Evolutionary conservation across 1,284 basidiomycete genomes (phyloP).

Genomic region (Lentinula novae-zelandiae): DNA sequence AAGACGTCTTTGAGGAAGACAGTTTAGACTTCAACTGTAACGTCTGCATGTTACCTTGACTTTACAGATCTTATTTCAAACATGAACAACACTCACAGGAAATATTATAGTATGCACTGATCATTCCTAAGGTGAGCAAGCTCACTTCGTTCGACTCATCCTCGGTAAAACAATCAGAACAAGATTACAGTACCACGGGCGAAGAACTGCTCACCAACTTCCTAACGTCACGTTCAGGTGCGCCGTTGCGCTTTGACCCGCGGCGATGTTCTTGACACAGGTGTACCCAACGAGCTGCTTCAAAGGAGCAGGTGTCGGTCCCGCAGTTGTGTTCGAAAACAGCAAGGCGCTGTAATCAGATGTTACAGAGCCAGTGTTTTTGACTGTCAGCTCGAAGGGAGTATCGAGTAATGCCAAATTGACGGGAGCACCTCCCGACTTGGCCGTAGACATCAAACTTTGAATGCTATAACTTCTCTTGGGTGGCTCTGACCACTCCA

Average conservation of each 20-base stretch:
- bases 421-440: conserved; percentile 22
- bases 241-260: conserved; percentile 33
- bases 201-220: conserved; percentile 20
- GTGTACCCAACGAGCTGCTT: conserved; percentile 50
- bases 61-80: too few relatives aligned
- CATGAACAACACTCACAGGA: too few relatives aligned
- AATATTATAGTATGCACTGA: too few relatives aligned
- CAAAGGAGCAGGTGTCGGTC: conserved; percentile 47
- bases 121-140: too few relatives aligned
- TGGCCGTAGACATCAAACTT: conserved; percentile 28
- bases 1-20: too few relatives aligned
- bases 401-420: conserved; percentile 47
- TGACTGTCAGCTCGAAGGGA: conserved; percentile 39
- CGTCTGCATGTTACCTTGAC: too few relatives aligned
- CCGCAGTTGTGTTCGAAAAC: conserved; percentile 44
- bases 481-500: conserved; percentile 33
- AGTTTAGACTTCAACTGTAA: too few relatives aligned
- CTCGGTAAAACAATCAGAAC: too few relatives aligned
- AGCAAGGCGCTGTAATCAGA: conserved; percentile 57
- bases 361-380: conserved; percentile 43
- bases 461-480: conserved; percentile 37
- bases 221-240: conserved; percentile 43
- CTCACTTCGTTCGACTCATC: too few relatives aligned
- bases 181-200: too few relatives aligned
- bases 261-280: conserved; percentile 37